Base-by-base conservation (phyloP, 2,329 filamentous ascomycete species). In the Pseudopithomyces chartarum region DNA sequence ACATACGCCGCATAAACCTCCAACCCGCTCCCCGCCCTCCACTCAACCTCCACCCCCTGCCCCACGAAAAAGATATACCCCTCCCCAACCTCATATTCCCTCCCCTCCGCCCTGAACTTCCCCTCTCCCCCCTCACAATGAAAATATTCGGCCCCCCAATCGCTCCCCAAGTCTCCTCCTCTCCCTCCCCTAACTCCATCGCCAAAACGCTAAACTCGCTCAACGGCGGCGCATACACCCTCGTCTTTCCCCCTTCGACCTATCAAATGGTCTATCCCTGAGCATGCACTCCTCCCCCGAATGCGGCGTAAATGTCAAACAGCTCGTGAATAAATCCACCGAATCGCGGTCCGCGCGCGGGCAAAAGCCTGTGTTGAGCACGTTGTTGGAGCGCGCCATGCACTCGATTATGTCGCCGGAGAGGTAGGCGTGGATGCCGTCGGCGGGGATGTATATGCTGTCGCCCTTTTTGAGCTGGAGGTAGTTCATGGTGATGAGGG, bases 371-470 rank as follows among this genome's bases (percentile, higher is more conserved):
- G 85, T 86, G 72, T 90, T 90, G 48, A 92, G 79, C 1, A 92
- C 89, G 56, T 91, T 91, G 77, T 92, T 87, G 19, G 83, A 87
- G 7, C 88, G 83, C 1, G 89, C 89, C 89, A 92, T 92, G 75
- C 89, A 91, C 73, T 92, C 89, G 64, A 92, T 85, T 50, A 92
- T 90, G 68, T 91, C 86, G 2, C 90, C 90, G 3, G 83, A 82
- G 0, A 92, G 78, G 67, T 91, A 92, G 0, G 89, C 89, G 67
- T 92, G 88, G 52, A 91, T 89, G 4, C 87, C 88, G 61, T 91
- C 88, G 0, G 88, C 87, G 0, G 88, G 89, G 15, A 92, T 88
- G 69, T 85, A 90, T 50, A 92, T 81, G 8, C 85, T 83, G 50
- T 91, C 84, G 15, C 89, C 89, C 0, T 87, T 81, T 19, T 84